These are phyloP conservation scores for Pleomassaria siparia DNA, from an alignment of 2,329 filamentous ascomycete genomes.

Conservation along the genomic window DNA sequence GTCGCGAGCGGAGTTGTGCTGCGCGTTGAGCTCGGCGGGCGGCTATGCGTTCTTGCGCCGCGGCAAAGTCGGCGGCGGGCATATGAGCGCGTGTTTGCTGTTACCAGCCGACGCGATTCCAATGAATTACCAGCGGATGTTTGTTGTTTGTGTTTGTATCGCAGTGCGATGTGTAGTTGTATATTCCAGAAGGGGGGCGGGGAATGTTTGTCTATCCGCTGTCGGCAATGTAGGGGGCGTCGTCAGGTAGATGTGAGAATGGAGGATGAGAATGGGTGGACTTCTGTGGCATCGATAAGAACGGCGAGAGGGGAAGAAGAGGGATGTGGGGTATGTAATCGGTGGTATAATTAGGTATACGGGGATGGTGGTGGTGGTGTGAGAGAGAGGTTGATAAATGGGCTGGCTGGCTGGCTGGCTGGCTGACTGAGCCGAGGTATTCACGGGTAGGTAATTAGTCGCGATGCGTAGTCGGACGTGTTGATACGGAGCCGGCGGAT, in stretches of 20 bases:
- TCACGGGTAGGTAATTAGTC: background rate
- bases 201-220: no score
- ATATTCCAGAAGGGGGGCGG: no score
- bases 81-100: conserved; percentile 44
- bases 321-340: background rate
- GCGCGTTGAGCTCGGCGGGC: conserved; percentile 78
- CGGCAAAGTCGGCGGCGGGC: conserved; percentile 73
- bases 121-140: conserved; percentile 3
- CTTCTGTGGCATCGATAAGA: no score
- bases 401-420: no score
- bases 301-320: no score
- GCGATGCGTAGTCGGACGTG: background rate
- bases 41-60: conserved; percentile 83
- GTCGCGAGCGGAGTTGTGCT: conserved; percentile 62
- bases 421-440: background rate
- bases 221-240: no score
- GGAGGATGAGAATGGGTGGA: no score
- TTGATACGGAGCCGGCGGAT: background rate
- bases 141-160: no score
- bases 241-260: no score
- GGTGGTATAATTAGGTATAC: background rate
- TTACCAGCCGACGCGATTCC: background rate
- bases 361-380: background rate
- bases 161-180: background rate
- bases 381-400: background rate